A percentile compares a stretch with the other conserved stretches of the same genome.
Conservation (phyloP, 2,329 filamentous ascomycete species). For the Fusarium drepaniforme region DNA sequence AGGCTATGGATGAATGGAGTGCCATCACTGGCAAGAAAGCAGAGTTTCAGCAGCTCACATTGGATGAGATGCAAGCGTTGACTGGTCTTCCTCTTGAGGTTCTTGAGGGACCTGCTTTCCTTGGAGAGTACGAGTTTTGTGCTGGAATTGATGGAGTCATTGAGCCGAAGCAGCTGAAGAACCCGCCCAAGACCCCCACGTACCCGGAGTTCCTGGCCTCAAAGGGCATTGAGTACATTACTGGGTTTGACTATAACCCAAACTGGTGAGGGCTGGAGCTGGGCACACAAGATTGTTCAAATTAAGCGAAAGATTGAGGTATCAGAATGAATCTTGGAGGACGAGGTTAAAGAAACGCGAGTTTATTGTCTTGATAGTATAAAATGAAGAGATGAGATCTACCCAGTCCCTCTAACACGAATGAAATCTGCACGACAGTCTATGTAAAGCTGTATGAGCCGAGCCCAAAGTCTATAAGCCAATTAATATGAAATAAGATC, state of each 20-base stretch:
- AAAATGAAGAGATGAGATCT: background rate
- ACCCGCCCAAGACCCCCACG: slow-evolving; percentile 41
- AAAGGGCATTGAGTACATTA: slow-evolving; percentile 23
- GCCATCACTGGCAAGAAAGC: slow-evolving; percentile 52
- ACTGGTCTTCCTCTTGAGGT: slow-evolving; percentile 53
- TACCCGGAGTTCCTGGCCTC: slow-evolving; percentile 48
- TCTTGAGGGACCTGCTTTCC: slow-evolving; percentile 49
- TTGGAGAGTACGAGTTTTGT: slow-evolving; percentile 56
- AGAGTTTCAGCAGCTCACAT: slow-evolving; percentile 43
- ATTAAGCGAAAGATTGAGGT: background rate
- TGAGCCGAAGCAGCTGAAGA: slow-evolving; percentile 54
- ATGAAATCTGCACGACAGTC: background rate
- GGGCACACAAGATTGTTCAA: background rate
- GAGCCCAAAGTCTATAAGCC: background rate
- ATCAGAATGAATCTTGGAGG: background rate
- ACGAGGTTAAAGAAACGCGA: background rate
- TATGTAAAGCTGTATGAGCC: background rate
- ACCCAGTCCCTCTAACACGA: background rate
- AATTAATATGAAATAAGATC: background rate
- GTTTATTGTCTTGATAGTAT: background rate
- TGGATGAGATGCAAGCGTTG: slow-evolving; percentile 50
- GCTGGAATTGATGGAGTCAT: slow-evolving; percentile 53
- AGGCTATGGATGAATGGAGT: slow-evolving; percentile 52
- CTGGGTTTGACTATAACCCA: background rate
- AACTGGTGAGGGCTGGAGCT: background rate